Base-by-base conservation (phyloP, 2,329 filamentous ascomycete genomes). In the Pyrenophora seminiperda region DNA sequence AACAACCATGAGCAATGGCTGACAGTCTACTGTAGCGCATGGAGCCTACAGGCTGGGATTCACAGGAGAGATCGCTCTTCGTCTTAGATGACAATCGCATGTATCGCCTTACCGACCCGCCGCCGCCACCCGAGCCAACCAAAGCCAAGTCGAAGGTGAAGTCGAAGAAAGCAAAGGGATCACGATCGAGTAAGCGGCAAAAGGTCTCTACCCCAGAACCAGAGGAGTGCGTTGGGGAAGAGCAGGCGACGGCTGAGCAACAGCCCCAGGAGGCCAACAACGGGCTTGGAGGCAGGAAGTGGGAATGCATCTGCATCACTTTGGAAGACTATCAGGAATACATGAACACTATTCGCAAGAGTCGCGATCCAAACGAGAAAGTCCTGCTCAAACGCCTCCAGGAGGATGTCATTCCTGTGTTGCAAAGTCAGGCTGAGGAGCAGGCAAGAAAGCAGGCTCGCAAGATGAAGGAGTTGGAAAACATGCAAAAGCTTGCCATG, bases 41-140 rank as follows among this genome's bases (percentile, higher is more conserved):
- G 59, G 89, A 93, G 65, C 88, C 89, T 0, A 86, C 88, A 55
- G 94, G 94, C 7, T 97, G 91, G 85, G 94, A 99, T 71, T 81
- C 85, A 17, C 81, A 96, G 38, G 92, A 96, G 58, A 87, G 91
- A 30, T 86, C 86, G 29, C 96, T 97, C 69, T 96, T 88, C 66
- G 87, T 97, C 3, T 82, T 99, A 3, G 93, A 97, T 63, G 94
- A 99, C 70, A 95, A 97, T 64, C 84, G 94, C 55, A 79, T 99
- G 33, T 99, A 99, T 71, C 89, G 92, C 47, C 81, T 88, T 54
- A 91, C 89, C n/a, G 90, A 96, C 52, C 82, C 88, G 19, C 83
- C 85, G 1, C 79, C 83, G 2, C 81, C 84, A 5, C 73, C 83
- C 11, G 75, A 79, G n/a, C 71, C 80, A 2, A 73, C 81, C 19